phyloP scores from a whole-genome alignment of 2,329 filamentous ascomycete species.

The Diaporthe humulicola region DNA sequence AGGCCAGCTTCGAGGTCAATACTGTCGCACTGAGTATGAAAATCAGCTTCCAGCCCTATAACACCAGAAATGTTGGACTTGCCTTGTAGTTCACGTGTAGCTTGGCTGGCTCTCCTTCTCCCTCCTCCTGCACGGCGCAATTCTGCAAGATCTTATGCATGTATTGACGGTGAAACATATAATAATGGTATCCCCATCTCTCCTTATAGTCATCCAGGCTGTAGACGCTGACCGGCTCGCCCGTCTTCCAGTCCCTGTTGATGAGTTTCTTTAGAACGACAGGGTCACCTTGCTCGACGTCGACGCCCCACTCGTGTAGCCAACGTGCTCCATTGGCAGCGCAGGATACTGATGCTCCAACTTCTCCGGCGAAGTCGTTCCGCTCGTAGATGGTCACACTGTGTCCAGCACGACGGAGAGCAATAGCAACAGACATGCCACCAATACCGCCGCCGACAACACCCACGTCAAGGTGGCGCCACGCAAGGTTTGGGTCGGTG shows the following conservation, averaged over 20 bases:
- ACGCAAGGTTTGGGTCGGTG: conserved; percentile 46
- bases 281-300: conserved; percentile 73
- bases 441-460: conserved; percentile 64
- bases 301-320: conserved; percentile 77
- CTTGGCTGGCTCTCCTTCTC: conserved; percentile 44
- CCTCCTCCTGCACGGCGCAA: conserved; percentile 31
- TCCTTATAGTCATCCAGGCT: conserved; percentile 74
- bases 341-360: conserved; percentile 76
- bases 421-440: conserved; percentile 60
- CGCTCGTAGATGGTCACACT: conserved; percentile 74
- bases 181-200: conserved; percentile 73
- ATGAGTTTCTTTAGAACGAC: conserved; percentile 76
- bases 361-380: conserved; percentile 75
- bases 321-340: conserved; percentile 79
- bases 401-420: conserved; percentile 62
- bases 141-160: conserved; percentile 55
- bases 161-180: conserved; percentile 72
- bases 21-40: conserved; percentile 52
- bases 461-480: conserved; percentile 59
- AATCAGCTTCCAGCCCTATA: neutral
- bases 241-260: conserved; percentile 78
- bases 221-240: conserved; percentile 74
- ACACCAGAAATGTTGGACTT: conserved; percentile 34
- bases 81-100: conserved; percentile 70
- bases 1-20: conserved; percentile 65